Evolutionary conservation across 352 stramenopile species (phyloP).

Genomic region (Globisporangium canariense): DNA sequence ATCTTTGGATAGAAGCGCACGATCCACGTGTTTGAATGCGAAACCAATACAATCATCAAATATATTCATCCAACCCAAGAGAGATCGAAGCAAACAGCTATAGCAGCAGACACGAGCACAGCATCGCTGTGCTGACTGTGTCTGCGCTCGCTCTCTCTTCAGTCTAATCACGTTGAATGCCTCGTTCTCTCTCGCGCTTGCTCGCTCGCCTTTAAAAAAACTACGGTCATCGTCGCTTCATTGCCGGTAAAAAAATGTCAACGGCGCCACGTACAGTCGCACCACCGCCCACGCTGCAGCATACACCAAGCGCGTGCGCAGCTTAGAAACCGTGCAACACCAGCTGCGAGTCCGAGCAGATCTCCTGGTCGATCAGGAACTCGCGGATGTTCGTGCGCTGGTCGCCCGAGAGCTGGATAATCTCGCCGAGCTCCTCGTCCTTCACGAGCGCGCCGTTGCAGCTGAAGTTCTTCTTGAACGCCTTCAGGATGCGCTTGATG

Average conservation of each 20-base stretch:
- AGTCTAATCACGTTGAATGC: conserved; percentile 3
- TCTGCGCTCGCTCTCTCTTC: conserved; percentile 1
- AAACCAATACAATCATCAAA: conserved; percentile 21
- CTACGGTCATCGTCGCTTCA: neutral
- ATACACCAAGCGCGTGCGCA: neutral
- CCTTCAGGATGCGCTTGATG: conserved; percentile 99
- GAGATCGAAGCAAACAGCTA: neutral
- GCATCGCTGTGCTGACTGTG: neutral
- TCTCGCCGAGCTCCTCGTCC: conserved; percentile 96
- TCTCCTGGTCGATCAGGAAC: conserved; percentile 99
- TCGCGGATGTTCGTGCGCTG: conserved; percentile 98
- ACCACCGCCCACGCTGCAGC: neutral
- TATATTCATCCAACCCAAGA: conserved; percentile 19
- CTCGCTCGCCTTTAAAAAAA: conserved; percentile 7
- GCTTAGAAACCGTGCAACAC: conserved; percentile 98
- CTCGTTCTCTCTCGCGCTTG: neutral
- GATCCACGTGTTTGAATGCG: neutral
- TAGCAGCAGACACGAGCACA: neutral
- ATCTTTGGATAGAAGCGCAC: neutral
- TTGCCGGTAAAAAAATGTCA: neutral
- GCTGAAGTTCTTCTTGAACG: conserved; percentile 99
- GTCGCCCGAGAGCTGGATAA: conserved; percentile 99
- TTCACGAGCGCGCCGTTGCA: conserved; percentile 99
- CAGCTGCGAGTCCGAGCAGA: conserved; percentile 94
- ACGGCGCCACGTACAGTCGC: neutral